These are phyloP conservation scores for Zoysia pacifica DNA, from an alignment of 176 grass and related monocot species.

Conservation along the genomic window DNA sequence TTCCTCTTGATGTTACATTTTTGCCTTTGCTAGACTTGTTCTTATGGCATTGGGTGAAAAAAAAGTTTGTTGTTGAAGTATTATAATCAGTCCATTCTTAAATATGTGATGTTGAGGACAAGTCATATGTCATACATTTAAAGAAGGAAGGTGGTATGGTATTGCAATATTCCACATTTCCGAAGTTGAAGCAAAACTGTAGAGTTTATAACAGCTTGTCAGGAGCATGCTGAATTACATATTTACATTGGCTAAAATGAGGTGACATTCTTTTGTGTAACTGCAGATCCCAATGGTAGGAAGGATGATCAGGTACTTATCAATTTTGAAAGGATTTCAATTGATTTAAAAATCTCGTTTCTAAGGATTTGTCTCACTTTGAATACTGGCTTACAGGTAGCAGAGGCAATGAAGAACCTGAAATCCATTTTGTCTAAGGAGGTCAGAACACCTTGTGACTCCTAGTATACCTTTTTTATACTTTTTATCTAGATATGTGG, in stretches of 20 bases:
- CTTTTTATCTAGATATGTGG: conserved; percentile 6
- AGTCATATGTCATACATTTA: no score
- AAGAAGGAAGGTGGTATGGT: neutral
- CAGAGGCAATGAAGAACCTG: conserved; percentile 52
- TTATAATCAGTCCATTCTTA: no score
- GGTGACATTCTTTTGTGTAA: conserved; percentile 31
- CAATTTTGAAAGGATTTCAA: neutral
- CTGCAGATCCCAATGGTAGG: conserved; percentile 58
- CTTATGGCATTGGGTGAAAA: no score
- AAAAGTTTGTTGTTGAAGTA: no score
- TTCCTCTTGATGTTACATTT: no score
- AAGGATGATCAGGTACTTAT: conserved; percentile 61
- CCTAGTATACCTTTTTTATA: neutral
- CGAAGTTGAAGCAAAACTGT: conserved; percentile 1
- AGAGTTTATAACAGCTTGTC: neutral
- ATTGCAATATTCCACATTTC: neutral
- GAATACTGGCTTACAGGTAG: conserved; percentile 45
- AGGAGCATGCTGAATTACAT: neutral
- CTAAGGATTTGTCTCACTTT: conserved; percentile 23
- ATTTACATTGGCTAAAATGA: neutral
- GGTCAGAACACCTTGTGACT: conserved; percentile 46
- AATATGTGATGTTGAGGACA: no score
- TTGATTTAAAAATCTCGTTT: conserved; percentile 19
- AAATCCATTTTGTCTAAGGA: conserved; percentile 89
- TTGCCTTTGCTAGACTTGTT: no score